phyloP scores from a whole-genome alignment of 768 basidiomycete species.

The Tubosaeta sp. region DNA sequence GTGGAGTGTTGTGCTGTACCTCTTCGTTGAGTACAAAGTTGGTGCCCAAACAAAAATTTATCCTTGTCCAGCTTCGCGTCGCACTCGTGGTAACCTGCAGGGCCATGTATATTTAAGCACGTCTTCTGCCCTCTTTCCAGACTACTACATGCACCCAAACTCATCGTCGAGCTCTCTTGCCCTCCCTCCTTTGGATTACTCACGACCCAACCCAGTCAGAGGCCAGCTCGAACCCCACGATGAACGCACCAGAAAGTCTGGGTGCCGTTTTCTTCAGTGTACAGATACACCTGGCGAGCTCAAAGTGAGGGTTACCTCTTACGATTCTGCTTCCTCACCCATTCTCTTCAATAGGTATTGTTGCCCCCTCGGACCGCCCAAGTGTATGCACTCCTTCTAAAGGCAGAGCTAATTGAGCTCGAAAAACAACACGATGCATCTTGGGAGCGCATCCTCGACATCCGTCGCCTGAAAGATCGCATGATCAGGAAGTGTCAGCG shows the following conservation, averaged over 20 bases:
- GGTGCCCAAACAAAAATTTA: conserved; percentile 15
- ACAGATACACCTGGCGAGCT: conserved; percentile 75
- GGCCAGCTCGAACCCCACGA: conserved; percentile 73
- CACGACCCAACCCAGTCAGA: conserved; percentile 61
- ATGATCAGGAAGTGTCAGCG: conserved; percentile 79
- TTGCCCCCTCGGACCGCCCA: conserved; percentile 63
- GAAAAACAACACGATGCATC: conserved; percentile 50
- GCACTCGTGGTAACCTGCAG: conserved; percentile 12
- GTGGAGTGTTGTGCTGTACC: too few species aligned
- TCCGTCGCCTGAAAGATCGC: conserved; percentile 74
- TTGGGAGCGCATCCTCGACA: conserved; percentile 69
- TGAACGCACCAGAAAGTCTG: conserved; percentile 42
- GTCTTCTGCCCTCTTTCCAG: conserved; percentile 5
- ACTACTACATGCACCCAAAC: conserved; percentile 20
- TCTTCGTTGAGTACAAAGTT: conserved; percentile 19
- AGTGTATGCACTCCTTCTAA: conserved; percentile 63
- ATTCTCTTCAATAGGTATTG: conserved; percentile 46
- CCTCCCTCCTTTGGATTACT: conserved; percentile 45
- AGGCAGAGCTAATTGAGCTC: conserved; percentile 58
- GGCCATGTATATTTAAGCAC: background rate
- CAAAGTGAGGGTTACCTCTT: conserved; percentile 42
- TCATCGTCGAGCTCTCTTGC: conserved; percentile 21
- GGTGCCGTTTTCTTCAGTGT: conserved; percentile 71
- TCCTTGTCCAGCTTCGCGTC: background rate
- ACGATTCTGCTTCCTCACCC: background rate